Base-by-base conservation (phyloP, 495 filamentous ascomycete species). In the Filosporella fistucella region DNA sequence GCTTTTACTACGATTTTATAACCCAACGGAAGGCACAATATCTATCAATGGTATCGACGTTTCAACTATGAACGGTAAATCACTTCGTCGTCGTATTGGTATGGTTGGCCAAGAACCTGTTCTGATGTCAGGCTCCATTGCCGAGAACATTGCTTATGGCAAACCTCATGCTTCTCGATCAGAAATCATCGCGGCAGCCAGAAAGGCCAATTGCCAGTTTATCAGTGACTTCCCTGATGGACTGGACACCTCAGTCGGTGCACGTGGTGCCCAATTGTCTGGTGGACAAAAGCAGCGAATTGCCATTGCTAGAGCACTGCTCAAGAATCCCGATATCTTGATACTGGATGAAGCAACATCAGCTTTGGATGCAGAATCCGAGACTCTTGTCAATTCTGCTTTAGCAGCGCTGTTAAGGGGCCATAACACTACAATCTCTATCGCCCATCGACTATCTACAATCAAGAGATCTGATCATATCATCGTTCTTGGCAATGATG, bases 251-350 rank as follows among this genome's bases (percentile, higher is more conserved):
- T 84, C 85, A 41, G 93, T 96, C 8, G 93, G 93, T 39, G 86
- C 93, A 14, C 81, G 93, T 30, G 93, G 93, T 18, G 89, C 93
- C 2, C 93, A 96, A 63, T 74, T 99, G 6, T 95, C 89, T 7
- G 93, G 93, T 26, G 93, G 93, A 1, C 93, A 98, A 65, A 97
- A 97, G 66, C 94, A 97, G 62, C 86, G 93, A 47, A 96, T 99
- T 58, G 94, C 93, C 20, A 97, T 98, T 65, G 93, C 93, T 0
- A 78, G 93, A 39, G 93, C 93, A 8, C 74, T 98, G 17, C 84
- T 98, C 57, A 97, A 97, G 68, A 81, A 95, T 42, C 93, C 93
- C 0, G 94, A 98, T 63, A 96, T 98, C 59, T 63, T 98, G 45
- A 91, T 98, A 50, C 77, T 98, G 1, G 93, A 98, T 62, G 93